Conservation (phyloP, 257 asterid species). For the Schizonepeta tenuifolia region DNA sequence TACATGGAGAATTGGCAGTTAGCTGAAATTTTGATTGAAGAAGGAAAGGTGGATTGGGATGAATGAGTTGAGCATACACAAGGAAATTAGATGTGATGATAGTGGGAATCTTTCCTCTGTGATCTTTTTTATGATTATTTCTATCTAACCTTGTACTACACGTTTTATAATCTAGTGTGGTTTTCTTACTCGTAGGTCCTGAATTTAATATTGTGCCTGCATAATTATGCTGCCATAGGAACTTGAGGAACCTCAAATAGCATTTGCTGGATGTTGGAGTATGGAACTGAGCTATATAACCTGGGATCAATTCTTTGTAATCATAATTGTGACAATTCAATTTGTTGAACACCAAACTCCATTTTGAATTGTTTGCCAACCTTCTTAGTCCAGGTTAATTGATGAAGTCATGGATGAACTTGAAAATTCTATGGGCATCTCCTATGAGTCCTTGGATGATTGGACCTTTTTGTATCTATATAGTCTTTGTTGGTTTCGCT, state of each 20-base stretch:
- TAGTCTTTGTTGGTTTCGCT: neutral
- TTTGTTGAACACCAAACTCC: neutral
- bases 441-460: slow-evolving; percentile 15
- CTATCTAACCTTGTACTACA: neutral
- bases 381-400: neutral
- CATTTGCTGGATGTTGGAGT: neutral
- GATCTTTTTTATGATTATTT: neutral
- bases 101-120: neutral
- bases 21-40: slow-evolving; percentile 2
- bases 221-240: slow-evolving; percentile 3
- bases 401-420: neutral
- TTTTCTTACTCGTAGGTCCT: neutral
- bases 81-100: neutral
- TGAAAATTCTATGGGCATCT: slow-evolving; percentile 5
- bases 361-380: neutral
- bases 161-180: neutral
- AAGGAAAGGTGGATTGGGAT: neutral
- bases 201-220: neutral
- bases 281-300: neutral
- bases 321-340: neutral
- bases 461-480: slow-evolving; percentile 2
- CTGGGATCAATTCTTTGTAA: neutral
- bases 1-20: neutral
- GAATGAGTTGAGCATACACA: neutral
- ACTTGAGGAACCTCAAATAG: slow-evolving; percentile 8